These are phyloP conservation scores for Salix arbutifolia DNA, from an alignment of 345 rosid species.

Conservation along the genomic window DNA sequence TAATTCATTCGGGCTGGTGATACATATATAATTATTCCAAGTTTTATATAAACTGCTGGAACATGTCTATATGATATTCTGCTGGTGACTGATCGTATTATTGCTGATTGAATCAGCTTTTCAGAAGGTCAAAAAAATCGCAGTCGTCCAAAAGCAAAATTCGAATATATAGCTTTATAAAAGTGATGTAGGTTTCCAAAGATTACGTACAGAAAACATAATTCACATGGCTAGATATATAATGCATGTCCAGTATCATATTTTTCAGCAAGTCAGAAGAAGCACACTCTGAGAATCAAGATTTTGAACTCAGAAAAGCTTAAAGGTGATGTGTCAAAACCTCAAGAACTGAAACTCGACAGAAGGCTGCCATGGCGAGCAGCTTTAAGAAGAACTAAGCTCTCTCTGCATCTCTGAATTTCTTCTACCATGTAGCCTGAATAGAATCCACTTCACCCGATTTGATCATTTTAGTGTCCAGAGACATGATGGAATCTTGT, in stretches of 20 bases:
- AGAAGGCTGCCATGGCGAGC: slow-evolving; percentile 23
- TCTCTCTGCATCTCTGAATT: not conserved
- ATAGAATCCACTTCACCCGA: not conserved
- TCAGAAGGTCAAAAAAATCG: too few species aligned
- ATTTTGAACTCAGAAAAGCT: slow-evolving; percentile 3
- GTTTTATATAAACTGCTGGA: too few species aligned
- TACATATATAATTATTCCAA: too few species aligned
- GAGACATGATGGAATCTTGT: not conserved
- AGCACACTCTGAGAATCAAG: not conserved
- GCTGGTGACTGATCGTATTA: too few species aligned
- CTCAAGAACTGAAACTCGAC: slow-evolving; percentile 8
- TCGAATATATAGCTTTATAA: not conserved
- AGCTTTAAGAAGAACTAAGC: slow-evolving; percentile 15
- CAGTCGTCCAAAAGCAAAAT: too few species aligned
- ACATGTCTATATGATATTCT: too few species aligned
- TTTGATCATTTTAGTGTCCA: not conserved
- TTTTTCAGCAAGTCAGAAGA: not conserved
- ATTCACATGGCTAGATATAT: not conserved
- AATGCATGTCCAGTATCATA: not conserved
- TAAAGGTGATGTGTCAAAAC: not conserved
- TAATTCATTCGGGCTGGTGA: too few species aligned
- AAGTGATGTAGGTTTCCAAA: not conserved
- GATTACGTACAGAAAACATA: not conserved
- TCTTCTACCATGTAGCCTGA: not conserved
- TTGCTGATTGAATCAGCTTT: too few species aligned